Evolutionary conservation across 176 grass and related monocot genomes (phyloP).

Genomic region (Pharus latifolius): DNA sequence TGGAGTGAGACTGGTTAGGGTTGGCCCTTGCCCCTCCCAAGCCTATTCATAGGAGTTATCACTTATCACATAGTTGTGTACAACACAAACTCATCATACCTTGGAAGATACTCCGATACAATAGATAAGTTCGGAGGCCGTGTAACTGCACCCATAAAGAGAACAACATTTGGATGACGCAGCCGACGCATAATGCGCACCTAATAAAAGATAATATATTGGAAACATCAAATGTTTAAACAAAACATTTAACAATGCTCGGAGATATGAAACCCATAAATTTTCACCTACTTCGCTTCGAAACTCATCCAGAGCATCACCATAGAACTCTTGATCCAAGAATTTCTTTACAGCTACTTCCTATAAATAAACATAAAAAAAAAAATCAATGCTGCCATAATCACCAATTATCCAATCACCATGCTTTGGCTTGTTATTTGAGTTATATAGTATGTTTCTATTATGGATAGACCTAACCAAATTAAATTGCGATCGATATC

Average conservation of each 20-base stretch:
- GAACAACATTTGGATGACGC: conserved; percentile 87
- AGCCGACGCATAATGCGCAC: conserved; percentile 82
- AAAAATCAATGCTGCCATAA: not conserved
- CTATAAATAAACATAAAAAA: conserved; percentile 55
- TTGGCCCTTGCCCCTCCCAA: too few species aligned
- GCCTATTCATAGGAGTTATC: not conserved
- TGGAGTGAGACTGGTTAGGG: too few species aligned
- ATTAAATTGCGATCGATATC: too few species aligned
- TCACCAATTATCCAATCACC: not conserved
- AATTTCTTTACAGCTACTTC: conserved; percentile 99
- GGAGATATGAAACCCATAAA: not conserved
- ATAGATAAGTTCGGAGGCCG: conserved; percentile 87
- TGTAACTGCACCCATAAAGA: conserved; percentile 95
- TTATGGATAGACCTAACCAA: too few species aligned
- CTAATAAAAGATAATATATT: conserved; percentile 33
- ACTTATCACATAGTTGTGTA: not conserved
- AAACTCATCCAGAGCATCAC: conserved; percentile 93
- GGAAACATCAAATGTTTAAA: not conserved
- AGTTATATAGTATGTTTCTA: not conserved
- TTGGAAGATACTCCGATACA: conserved; percentile 88
- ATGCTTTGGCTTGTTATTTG: not conserved
- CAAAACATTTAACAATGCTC: not conserved
- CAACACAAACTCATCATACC: conserved; percentile 38
- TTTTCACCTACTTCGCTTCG: conserved; percentile 59
- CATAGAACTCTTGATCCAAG: conserved; percentile 94